A percentile compares a stretch with the other conserved stretches of the same genome.
These are phyloP conservation scores for Actinidia arguta DNA, from an alignment of 179 eudicot genomes.

Conservation along the genomic window DNA sequence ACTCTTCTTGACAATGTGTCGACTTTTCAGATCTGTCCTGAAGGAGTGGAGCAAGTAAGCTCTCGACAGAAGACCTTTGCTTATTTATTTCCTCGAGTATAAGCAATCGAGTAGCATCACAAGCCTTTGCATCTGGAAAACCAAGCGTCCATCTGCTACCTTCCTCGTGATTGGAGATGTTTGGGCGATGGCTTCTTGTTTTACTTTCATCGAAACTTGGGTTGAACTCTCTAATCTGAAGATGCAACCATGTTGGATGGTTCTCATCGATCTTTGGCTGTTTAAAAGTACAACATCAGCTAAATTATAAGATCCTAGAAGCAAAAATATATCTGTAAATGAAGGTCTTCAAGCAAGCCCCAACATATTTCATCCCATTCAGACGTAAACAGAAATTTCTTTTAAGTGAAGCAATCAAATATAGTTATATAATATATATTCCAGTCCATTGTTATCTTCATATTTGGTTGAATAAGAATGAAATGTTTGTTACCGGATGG, in stretches of 20 bases:
- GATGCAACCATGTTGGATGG: constrained; percentile 55
- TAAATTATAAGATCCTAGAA: constrained; percentile 5
- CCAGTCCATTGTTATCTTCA: constrained; percentile 6
- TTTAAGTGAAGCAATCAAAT: neutral
- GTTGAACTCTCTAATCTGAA: constrained; percentile 24
- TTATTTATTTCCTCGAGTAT: constrained; percentile 29
- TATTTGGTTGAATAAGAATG: neutral
- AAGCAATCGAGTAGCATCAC: constrained; percentile 23
- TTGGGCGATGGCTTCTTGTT: constrained; percentile 5
- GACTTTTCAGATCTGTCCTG: neutral
- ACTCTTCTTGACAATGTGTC: constrained; percentile 29
- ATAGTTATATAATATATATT: neutral
- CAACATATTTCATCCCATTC: constrained; percentile 1
- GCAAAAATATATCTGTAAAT: neutral
- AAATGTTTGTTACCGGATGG: neutral
- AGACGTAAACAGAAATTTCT: neutral
- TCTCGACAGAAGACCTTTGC: constrained; percentile 51
- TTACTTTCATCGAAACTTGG: neutral
- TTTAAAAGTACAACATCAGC: constrained; percentile 5
- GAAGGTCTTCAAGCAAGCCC: neutral
- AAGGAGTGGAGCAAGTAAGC: constrained; percentile 29
- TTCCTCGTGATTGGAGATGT: constrained; percentile 28
- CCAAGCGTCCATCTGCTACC: constrained; percentile 62
- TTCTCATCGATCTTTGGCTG: constrained; percentile 53
- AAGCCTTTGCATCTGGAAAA: constrained; percentile 49